Base-by-base conservation (phyloP, 75 land plant genomes). In the Sequoiadendron giganteum region DNA sequence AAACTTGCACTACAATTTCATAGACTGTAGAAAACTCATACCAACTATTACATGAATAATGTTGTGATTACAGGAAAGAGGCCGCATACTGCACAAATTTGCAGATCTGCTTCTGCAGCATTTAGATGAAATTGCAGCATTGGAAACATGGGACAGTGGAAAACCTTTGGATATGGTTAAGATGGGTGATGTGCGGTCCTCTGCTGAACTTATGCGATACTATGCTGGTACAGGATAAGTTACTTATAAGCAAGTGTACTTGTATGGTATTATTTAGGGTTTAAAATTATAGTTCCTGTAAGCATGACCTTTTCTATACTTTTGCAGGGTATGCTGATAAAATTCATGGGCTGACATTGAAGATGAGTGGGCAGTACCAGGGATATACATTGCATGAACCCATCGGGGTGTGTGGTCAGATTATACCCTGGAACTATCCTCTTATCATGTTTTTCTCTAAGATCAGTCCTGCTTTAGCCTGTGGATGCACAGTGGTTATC, bases 401-500 rank as follows among this genome's bases (percentile, higher is more conserved):
- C 16, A 52, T 52, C 14, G 55, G 55, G 11, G 55, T 52, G 55
- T 52, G 55, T 52, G 55, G 55, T 13, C 55, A 52, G 55, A 52
- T 52, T 52, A 52, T 52, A 52, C 55, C 55, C 72, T 96, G 97
- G 97, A 96, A 96, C 54, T 96, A 89, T 84, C 97, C 97, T 28
- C 86, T 93, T 38, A 16, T 90, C 58, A 93, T 94, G 93, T 90
- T 93, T 83, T 92, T 93, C 83, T 65, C 88, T 87, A 96, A 95
- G 85, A 89, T 95, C 87, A 90, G 90, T 45, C 97, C 97, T 40
- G 97, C 98, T 25, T 89, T 96, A 58, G 98, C 97, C 28, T 91
- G 94, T 47, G 98, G 98, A 7, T 93, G 94, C 91, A 93, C 96
- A 79, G 82, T 95, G 56, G 92, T 97, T 25, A 61, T 97, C 30